Percentiles rank a stretch among this genome's conserved stretches.
Evolutionary conservation across 257 asterid species (phyloP).

Genomic region (Phtheirospermum japonicum): DNA sequence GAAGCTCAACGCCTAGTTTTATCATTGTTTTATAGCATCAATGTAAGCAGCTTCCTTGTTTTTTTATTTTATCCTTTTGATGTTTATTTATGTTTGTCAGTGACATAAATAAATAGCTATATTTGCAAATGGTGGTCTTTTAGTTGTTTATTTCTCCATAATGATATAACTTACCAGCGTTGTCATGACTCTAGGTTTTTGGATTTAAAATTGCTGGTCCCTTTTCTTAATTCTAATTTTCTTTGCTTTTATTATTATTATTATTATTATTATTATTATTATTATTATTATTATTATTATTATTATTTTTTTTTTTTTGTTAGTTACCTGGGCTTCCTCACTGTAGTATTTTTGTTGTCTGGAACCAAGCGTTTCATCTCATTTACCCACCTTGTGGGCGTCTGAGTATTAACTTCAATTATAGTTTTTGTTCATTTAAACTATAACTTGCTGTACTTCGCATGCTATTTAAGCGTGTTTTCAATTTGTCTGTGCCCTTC

Average conservation of each 20-base stretch:
- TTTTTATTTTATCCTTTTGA: background rate
- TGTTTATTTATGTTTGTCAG: conserved; percentile 13
- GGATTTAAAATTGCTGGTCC: conserved; percentile 2
- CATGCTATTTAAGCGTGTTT: conserved; percentile 18
- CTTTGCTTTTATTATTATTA: conserved; percentile 49
- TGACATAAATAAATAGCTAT: conserved; percentile 1
- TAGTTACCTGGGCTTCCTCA: conserved; percentile 7
- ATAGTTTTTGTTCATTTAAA: conserved; percentile 2
- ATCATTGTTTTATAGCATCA: conserved; percentile 82
- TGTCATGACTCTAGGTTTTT: conserved; percentile 4
- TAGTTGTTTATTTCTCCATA: conserved; percentile 6
- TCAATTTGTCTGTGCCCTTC: conserved; percentile 1
- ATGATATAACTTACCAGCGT: background rate
- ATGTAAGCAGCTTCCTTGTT: conserved; percentile 49
- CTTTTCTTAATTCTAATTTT: conserved; percentile 55
- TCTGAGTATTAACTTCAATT: conserved; percentile 5
- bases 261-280: background rate
- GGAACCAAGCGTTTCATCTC: background rate
- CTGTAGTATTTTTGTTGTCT: background rate
- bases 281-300: too few species aligned
- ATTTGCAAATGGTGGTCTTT: conserved; percentile 10
- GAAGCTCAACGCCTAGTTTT: conserved; percentile 94
- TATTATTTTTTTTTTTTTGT: background rate
- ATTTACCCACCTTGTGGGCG: background rate
- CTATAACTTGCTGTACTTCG: conserved; percentile 1